Evolutionary conservation across 139 green algal species (phyloP), one percentile per base, ranked within the genome.

Genomic region (Volvox africanus): DNA sequence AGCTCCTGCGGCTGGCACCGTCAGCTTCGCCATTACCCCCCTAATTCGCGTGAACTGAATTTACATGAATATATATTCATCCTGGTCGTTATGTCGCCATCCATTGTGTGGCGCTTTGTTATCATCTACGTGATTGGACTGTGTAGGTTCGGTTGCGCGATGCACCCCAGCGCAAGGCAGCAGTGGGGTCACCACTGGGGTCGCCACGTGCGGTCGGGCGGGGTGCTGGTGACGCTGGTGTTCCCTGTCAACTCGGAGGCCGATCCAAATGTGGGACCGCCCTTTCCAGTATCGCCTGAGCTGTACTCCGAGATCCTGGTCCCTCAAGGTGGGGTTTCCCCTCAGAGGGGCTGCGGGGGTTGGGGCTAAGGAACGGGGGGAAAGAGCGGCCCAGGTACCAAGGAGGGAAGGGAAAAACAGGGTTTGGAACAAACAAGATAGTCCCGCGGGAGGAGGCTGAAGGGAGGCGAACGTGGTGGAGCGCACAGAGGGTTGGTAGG

Each of bases 121-220:
- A 55, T 55, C 44, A 55, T 55, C 44, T 55, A 9, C n/a, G 44
- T 55, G 5, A 55, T 55, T 55, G 44, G 44, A 55, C 44, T 73
- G 65, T 16, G 65, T 93, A 97, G 90, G 0, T 97, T 97, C 90
- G 91, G 96, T 28, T 97, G 95, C 81, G 96, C 96, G 0, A 88
- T 97, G 79, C 92, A 95, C 20, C 96, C 96, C 20, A 71, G 36
- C 71, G 93, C 93, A 92, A 91, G 96, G 11, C 26, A 68, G 2
- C 69, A 88, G 13, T 97, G 96, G 96, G 96, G 93, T 1, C 22
- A 73, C 13, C 30, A 71, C 24, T 98, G 95, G 94, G 68, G 82
- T 12, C 69, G 90, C 21, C 86, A 89, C 61, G 62, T 98, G 30
- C 37, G 33, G 6, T 90, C 89, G 0, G 96, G 94, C 20, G 96